These are phyloP conservation scores for Pichia norvegensis DNA, from an alignment of 1,139 yeast species.

Conservation along the genomic window DNA sequence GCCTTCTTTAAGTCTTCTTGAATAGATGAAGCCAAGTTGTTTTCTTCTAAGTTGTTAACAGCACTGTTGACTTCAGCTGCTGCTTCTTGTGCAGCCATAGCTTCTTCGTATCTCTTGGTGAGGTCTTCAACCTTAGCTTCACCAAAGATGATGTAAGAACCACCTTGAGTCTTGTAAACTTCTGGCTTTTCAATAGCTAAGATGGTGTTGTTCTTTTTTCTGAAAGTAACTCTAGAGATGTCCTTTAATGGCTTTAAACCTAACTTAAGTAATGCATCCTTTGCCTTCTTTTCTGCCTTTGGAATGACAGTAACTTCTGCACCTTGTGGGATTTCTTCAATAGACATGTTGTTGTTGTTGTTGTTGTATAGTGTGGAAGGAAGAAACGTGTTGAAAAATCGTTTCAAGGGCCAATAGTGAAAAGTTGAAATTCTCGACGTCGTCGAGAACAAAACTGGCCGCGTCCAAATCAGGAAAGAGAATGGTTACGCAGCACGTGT, in stretches of 20 bases:
- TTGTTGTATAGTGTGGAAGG: neutral
- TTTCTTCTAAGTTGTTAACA: constrained; percentile 31
- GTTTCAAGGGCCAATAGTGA: neutral
- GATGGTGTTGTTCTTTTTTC: constrained; percentile 87
- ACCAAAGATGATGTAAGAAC: constrained; percentile 94
- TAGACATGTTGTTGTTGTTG: constrained; percentile 12
- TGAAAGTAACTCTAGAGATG: constrained; percentile 91
- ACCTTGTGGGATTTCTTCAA: constrained; percentile 64
- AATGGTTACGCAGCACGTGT: neutral
- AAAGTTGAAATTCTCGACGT: neutral
- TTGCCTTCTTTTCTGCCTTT: constrained; percentile 94
- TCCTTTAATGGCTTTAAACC: constrained; percentile 89
- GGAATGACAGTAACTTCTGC: constrained; percentile 79
- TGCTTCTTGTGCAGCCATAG: constrained; percentile 64
- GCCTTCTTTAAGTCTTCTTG: constrained; percentile 87
- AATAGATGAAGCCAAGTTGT: constrained; percentile 62
- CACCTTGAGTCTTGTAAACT: constrained; percentile 89
- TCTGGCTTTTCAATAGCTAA: constrained; percentile 93
- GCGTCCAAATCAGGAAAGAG: neutral
- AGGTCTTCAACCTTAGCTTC: constrained; percentile 94
- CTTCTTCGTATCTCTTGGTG: constrained; percentile 69
- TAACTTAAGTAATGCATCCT: constrained; percentile 82
- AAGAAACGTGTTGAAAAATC: neutral
- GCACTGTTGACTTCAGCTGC: constrained; percentile 38
- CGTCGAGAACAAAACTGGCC: neutral